Base-by-base conservation (phyloP, 1,284 basidiomycete genomes). In the Exobasidium rhododendri region DNA sequence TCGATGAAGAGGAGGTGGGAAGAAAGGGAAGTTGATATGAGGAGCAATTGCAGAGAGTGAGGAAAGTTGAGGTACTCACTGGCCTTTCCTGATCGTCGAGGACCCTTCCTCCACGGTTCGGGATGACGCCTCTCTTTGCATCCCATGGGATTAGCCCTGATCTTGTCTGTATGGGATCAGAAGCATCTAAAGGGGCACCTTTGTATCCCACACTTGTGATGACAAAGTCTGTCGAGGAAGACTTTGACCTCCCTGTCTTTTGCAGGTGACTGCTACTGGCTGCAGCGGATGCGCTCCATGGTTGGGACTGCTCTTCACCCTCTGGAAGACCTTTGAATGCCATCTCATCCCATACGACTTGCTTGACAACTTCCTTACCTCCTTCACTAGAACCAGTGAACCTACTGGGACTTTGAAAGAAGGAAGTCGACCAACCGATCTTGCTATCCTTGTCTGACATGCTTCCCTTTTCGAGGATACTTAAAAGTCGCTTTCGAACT, bases 141-240 rank as follows among this genome's bases (percentile, higher is more conserved):
- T 70, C 68, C 51, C 65, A 68, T 11, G 68, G 63, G 14, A 67
- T 53, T 17, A 49, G 3, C 7, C 35, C 35, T 10, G 35, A 40
- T 40, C 17, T 40, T 40, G 35, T 40, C 17, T 40, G 35, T 10
- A 40, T 40, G 7, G 59, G 20, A 55, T 26, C 22, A 29, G 20
- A 14, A 28, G 4, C 20, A 26, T 60, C 31, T 1, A 85, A 73
- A 1, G 88, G 86, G 56, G 90, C 89, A 0, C 86, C 86, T 56
- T 85, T 86, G 80, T 97, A 96, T 13, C 94, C 94, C 4, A 97
- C 86, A 13, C 89, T 90, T 22, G 92, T 89, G 32, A 97, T 83
- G 13, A 97, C 88, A 66, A 96, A 85, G 65, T 90, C 89, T 0
- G 92, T 90, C 3, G 78, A 60, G 0, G 86, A 80, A 1, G 78